Evolutionary conservation across 352 stramenopile genomes (phyloP), one percentile per base, ranked within the genome.

Genomic region (Saprolegnia parasitica): DNA sequence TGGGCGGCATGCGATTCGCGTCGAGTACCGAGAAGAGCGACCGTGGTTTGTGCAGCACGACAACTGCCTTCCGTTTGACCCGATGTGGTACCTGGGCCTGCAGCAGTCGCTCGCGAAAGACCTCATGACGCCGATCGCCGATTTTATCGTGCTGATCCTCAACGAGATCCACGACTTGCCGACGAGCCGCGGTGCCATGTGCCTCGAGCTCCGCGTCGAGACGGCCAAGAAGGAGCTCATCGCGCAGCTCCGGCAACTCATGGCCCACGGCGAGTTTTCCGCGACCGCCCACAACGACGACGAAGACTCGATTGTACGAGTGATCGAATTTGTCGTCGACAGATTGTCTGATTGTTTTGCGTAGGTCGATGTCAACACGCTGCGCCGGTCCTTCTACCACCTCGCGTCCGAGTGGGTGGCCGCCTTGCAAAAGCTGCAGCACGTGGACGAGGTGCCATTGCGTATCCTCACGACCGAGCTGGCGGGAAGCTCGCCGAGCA

Each of bases 1-100:
- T 65, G 78, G 78, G 0, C 78, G 72, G 23, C 77, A 93, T 21
- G 81, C 86, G 42, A 84, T 87, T n/a, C 68, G 81, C 16, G 92
- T 96, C 57, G 88, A 86, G 11, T 91, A 91, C 68, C 80, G 91
- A 56, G 67, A 70, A 9, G 23, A 70, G 13, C 20, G 24, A n/a
- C 63, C 63, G 35, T 70, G 63, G 63, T 62, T 23, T 23, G 55
- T 70, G 32, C 45, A 70, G 46, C 63, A 70, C 42, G 63, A 70
- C 63, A 70, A 70, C 18, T 70, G 63, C 47, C 20, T 70, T 20
- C 63, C 54, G 8, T 70, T 70, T 47, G 63, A 70, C 42, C 63
- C 20, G 21, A 16, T 32, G n/a, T 61, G 45, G 45, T 61, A 70
- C 39, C 20, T 70, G 1, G 29, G 18, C 13, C 42, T 35, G 24